Conservation (phyloP, 2,329 filamentous ascomycete species). For the Dothideomycetes sp. region DNA sequence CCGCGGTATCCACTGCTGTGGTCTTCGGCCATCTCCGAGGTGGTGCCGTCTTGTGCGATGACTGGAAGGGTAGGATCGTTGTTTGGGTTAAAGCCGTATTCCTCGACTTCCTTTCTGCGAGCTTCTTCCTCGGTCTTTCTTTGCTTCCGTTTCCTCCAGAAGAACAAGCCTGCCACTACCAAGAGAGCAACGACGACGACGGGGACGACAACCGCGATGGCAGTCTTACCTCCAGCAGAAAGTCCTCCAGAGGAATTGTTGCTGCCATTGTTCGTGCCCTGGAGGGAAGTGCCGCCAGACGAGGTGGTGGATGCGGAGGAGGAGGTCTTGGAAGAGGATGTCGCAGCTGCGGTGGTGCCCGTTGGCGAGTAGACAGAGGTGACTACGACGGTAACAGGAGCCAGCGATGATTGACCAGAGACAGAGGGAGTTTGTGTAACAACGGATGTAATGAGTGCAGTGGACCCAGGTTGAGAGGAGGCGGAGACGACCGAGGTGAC, state of each 20-base stretch:
- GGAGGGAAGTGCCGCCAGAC: constrained; percentile 11
- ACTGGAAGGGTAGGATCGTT: constrained; percentile 70
- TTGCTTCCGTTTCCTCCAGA: constrained; percentile 83
- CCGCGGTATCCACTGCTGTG: constrained; percentile 74
- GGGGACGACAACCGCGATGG: constrained; percentile 86
- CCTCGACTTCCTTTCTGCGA: constrained; percentile 89
- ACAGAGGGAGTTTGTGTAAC: constrained; percentile 12
- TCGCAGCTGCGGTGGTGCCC: constrained; percentile 9
- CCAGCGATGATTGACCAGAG: constrained; percentile 6
- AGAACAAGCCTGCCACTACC: constrained; percentile 63
- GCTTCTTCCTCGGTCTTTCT: constrained; percentile 77
- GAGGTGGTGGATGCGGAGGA: constrained; percentile 11
- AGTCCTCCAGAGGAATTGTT: constrained; percentile 34
- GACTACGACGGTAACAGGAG: constrained; percentile 15
- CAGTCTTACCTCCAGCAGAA: constrained; percentile 59
- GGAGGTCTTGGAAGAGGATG: constrained; percentile 7
- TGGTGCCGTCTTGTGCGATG: constrained; percentile 42
- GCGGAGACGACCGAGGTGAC: constrained; percentile 13
- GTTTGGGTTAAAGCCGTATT: constrained; percentile 97
- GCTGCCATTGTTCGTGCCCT: constrained; percentile 8
- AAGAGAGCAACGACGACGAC: constrained; percentile 79
- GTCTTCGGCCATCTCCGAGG: constrained; percentile 68
- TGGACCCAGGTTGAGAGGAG: constrained; percentile 12
- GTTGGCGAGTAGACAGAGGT: constrained; percentile 10
- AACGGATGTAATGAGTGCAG: constrained; percentile 14